Evolutionary conservation across 169 alveolate genomes (phyloP), one percentile per base, ranked within the genome.

Genomic region (Cyclospora cayetanensis): DNA sequence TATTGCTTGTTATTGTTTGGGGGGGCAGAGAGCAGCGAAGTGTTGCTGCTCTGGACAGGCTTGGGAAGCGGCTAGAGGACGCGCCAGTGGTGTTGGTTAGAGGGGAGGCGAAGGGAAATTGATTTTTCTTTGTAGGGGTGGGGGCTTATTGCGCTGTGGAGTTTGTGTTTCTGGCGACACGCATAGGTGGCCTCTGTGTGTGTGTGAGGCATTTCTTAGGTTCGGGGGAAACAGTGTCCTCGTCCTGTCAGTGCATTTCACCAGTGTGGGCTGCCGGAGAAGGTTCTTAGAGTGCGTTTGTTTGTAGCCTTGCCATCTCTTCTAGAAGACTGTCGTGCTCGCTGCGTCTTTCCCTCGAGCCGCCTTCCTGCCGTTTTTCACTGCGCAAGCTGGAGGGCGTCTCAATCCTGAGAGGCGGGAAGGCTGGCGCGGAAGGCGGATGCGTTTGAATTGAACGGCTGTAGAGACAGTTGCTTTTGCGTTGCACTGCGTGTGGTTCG

Each of bases 181-280:
- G n/a, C n/a, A n/a, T n/a, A n/a, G n/a, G n/a, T n/a, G n/a, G n/a
- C 22, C 0, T 7, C 25, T 42, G 11, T 31, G 3, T 60, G 7
- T 52, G 4, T 60, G 25, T 41, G 18, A 11, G 18, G n/a, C 43
- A 25, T n/a, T 2, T 29, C 29, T 22, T 74, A 72, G 93, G 93
- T 89, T 53, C 63, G 99, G 84, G 99, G 99, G 2, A 96, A 97
- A 91, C 95, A 96, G 53, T 97, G 99, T 96, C 98, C 91, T 98
- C 99, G 68, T 35, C 99, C 99, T 20, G 96, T 98, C 43, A 93
- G 93, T 55, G 98, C 97, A 72, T 99, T 99, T 97, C 97, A 97
- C 91, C 99, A 99, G 95, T 98, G 99, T 92, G 99, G 99, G 5
- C 95, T 98, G 85, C 98, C 98, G 20, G 98, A 97, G 68, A 97